Evolutionary conservation across 257 asterid species (phyloP), one percentile per base, ranked within the genome.

Genomic region (Solanum dulcamara): DNA sequence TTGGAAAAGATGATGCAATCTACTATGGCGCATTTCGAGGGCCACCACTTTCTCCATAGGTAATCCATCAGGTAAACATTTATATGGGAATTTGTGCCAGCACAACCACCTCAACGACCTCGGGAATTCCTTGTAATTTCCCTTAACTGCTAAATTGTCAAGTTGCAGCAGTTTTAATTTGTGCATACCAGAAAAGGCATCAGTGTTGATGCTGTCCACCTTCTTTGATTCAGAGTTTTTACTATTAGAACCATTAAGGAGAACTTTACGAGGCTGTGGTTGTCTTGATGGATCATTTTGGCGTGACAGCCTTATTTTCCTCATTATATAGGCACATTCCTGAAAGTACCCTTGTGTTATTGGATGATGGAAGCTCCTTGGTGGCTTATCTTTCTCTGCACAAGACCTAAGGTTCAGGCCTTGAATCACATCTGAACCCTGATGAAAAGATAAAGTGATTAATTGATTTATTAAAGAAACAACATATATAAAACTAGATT

Each of bases 71-170:
- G 75, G 86, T 71, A 84, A 33, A 30, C 51, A 53, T n/a, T 57
- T 26, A 42, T 50, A 37, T 26, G 20, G 74, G 44, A 84, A 84
- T 50, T 60, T 35, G 40, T 40, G 48, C 83, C 83, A 84, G 30
- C 86, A 55, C 46, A 84, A 40, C 86, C 86, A 84, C 67, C 67
- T 84, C 24, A 84, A 38, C 37, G 28, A 35, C 38, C 74, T 84
- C 4, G 86, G 70, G 15, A 84, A 70, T 10, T 7, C 83, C 8
- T 32, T 50, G 32, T 70, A 84, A 48, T 64, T 50, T 72, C 83
- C 86, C 37, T 17, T n/a, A 53, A 84, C 42, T 35, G 57, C 50
- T 28, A 51, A 37, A 84, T 70, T 46, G 11, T 70, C 74, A 20
- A 84, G 86, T 46, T 70, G 81, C 51, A 84, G 83, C 17, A 84